These are phyloP conservation scores for Scalesia atractyloides DNA, from an alignment of 129 eudicot genomes.

Conservation along the genomic window DNA sequence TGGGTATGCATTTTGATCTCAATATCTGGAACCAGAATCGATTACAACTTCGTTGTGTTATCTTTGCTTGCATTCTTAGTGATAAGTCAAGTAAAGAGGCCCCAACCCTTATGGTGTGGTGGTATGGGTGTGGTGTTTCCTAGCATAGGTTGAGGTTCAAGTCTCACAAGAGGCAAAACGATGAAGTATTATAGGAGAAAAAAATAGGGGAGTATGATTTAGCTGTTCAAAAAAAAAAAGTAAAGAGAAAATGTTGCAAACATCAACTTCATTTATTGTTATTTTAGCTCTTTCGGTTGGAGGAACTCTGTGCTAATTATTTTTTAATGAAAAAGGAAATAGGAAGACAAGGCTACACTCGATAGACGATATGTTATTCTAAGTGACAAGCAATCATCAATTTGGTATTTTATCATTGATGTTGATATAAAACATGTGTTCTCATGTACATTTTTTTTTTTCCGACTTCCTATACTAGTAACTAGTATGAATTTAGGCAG, in stretches of 20 bases:
- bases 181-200: no score
- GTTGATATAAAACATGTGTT: background rate
- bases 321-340: background rate
- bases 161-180: no score
- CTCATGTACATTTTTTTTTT: background rate
- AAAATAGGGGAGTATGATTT: background rate
- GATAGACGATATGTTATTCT: background rate
- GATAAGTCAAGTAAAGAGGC: background rate
- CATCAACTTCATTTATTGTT: no score
- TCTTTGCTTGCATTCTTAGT: constrained; percentile 11
- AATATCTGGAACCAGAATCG: no score
- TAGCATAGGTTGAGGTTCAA: no score
- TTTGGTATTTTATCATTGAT: constrained; percentile 8
- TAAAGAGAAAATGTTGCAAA: no score
- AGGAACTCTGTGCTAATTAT: background rate
- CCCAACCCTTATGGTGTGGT: no score
- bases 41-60: background rate
- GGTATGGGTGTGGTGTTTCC: no score
- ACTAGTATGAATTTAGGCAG: constrained; percentile 13
- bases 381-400: background rate
- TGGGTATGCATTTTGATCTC: no score
- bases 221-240: background rate
- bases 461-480: background rate
- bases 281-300: background rate
- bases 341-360: background rate